phyloP scores from a whole-genome alignment of 768 basidiomycete species.

The Tricholoma matsutake region DNA sequence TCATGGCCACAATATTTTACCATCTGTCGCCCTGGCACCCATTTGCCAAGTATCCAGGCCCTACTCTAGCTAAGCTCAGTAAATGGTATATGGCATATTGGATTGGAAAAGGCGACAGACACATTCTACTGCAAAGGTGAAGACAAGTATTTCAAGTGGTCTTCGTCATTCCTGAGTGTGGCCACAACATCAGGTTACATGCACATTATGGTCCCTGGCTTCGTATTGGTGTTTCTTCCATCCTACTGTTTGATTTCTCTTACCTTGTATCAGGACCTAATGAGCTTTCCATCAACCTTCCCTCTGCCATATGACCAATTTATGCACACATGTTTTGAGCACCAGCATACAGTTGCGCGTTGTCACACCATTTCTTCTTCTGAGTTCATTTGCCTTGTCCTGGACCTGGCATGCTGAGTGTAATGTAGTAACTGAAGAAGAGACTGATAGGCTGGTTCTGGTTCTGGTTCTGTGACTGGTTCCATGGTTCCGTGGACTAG shows the following conservation, averaged over 20 bases:
- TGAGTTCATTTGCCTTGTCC: too few relatives aligned
- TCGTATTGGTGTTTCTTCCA: neutral
- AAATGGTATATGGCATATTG: slow-evolving; percentile 28
- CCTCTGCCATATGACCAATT: slow-evolving; percentile 1
- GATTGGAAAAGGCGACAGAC: slow-evolving; percentile 17
- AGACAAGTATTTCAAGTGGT: neutral
- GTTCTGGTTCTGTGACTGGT: too few relatives aligned
- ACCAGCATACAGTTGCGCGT: too few relatives aligned
- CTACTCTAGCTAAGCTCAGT: slow-evolving; percentile 25
- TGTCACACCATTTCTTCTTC: too few relatives aligned
- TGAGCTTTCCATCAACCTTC: slow-evolving; percentile 2
- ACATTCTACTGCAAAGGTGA: slow-evolving; percentile 11
- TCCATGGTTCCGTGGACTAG: too few relatives aligned
- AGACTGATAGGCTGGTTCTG: too few relatives aligned
- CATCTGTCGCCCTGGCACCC: slow-evolving; percentile 38
- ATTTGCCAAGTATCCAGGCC: slow-evolving; percentile 36
- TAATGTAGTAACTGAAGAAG: too few relatives aligned
- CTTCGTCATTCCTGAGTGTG: neutral
- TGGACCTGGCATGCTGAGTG: too few relatives aligned
- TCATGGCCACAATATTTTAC: too few relatives aligned
- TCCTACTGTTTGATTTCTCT: neutral
- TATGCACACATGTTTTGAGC: slow-evolving; percentile 3
- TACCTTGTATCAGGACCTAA: slow-evolving; percentile 1
- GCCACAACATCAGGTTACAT: neutral
- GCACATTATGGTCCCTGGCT: slow-evolving; percentile 2